These are phyloP conservation scores for Penicillium nucicola DNA, from an alignment of 495 filamentous ascomycete genomes.

Conservation along the genomic window DNA sequence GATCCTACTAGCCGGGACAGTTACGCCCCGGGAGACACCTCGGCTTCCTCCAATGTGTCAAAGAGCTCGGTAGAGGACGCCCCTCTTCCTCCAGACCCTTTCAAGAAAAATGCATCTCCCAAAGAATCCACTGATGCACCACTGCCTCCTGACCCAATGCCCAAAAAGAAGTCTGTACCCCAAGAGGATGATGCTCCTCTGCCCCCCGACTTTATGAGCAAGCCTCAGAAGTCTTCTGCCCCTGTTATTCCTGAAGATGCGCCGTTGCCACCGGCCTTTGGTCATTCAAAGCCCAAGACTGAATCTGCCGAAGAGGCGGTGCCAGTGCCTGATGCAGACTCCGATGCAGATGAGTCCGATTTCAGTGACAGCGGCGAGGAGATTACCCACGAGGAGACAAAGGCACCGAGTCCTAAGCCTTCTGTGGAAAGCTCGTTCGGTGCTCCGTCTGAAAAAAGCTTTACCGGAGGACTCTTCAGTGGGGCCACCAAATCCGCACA, in stretches of 20 bases:
- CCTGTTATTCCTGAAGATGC: slow-evolving; percentile 22
- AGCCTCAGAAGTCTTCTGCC: slow-evolving; percentile 21
- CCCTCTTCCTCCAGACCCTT: slow-evolving; percentile 39
- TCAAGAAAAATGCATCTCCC: slow-evolving; percentile 18
- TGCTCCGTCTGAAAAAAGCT: slow-evolving; percentile 32
- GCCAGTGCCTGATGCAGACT: slow-evolving; percentile 25
- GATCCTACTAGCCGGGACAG: slow-evolving; percentile 67
- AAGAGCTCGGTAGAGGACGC: slow-evolving; percentile 47
- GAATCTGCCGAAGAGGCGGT: slow-evolving; percentile 20
- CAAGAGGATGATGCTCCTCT: slow-evolving; percentile 46
- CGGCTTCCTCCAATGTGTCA: slow-evolving; percentile 60
- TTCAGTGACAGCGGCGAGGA: slow-evolving; percentile 37
- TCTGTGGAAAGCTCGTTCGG: slow-evolving; percentile 70
- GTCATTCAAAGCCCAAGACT: slow-evolving; percentile 23
- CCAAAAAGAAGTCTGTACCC: neutral
- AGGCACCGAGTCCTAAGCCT: slow-evolving; percentile 48
- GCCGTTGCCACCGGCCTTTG: slow-evolving; percentile 40
- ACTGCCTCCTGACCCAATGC: slow-evolving; percentile 38
- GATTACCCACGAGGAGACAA: slow-evolving; percentile 55
- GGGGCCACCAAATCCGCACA: slow-evolving; percentile 23
- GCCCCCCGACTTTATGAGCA: slow-evolving; percentile 55
- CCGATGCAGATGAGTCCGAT: slow-evolving; percentile 35
- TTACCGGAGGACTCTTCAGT: slow-evolving; percentile 42
- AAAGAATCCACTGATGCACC: slow-evolving; percentile 50
- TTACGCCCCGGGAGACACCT: slow-evolving; percentile 65